Conservation (phyloP, 352 stramenopile genomes). For the Pythium dissotocum region DNA sequence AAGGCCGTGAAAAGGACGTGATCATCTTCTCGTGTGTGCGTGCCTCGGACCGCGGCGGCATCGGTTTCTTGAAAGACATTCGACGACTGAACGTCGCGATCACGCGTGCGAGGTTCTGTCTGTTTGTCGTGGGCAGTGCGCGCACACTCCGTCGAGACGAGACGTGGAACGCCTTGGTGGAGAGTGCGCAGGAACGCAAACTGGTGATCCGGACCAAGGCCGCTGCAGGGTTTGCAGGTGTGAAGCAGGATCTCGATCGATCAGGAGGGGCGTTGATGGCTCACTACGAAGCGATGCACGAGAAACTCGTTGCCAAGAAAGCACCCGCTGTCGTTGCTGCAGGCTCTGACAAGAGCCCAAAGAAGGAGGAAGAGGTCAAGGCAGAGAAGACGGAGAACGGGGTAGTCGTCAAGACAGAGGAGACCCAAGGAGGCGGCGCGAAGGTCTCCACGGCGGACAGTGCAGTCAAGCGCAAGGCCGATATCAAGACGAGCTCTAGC, state of each 20-base stretch:
- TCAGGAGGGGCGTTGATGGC: constrained; percentile 32
- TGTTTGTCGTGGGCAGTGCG: constrained; percentile 87
- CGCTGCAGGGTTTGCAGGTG: constrained; percentile 7
- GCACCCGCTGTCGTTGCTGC: background rate
- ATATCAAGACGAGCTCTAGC: background rate
- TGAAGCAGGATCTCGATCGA: constrained; percentile 26
- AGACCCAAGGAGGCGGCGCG: background rate
- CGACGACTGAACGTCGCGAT: constrained; percentile 91
- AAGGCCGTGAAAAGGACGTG: constrained; percentile 98
- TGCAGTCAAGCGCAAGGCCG: background rate
- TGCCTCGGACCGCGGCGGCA: constrained; percentile 69
- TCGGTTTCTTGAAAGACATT: constrained; percentile 91
- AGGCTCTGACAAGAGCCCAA: background rate
- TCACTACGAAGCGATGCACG: constrained; percentile 75
- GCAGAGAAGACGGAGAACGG: background rate
- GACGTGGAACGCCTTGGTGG: constrained; percentile 78
- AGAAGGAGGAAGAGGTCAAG: constrained; percentile 14
- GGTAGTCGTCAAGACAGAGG: background rate
- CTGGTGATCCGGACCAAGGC: constrained; percentile 55
- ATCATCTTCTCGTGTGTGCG: constrained; percentile 98
- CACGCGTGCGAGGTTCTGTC: constrained; percentile 85
- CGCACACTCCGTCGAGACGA: constrained; percentile 72
- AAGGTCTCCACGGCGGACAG: background rate
- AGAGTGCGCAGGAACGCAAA: constrained; percentile 65
- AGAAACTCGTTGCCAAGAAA: constrained; percentile 53